A percentile compares a stretch with the other conserved stretches of the same genome.
These are phyloP conservation scores for Lecanicillium sp. DNA, from an alignment of 2,329 filamentous ascomycete species.

Conservation along the genomic window DNA sequence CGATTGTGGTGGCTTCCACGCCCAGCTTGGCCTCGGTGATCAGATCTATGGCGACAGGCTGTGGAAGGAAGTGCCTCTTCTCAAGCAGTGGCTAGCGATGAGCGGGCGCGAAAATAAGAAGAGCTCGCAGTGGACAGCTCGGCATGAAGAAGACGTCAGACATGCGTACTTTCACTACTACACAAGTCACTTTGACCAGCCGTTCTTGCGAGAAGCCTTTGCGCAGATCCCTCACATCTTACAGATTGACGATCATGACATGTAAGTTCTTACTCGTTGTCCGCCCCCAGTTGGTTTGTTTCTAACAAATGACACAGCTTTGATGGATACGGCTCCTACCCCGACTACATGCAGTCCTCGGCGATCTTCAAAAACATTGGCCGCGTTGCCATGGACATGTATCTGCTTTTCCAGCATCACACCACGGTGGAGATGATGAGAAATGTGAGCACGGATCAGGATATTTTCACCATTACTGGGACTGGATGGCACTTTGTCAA, in stretches of 20 bases:
- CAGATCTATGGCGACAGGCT: conserved; percentile 93
- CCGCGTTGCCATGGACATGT: conserved; percentile 93
- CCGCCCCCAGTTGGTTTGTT: neutral
- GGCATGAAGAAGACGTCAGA: conserved; percentile 89
- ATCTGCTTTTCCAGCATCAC: conserved; percentile 95
- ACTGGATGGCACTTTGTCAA: conserved; percentile 98
- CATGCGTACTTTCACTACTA: conserved; percentile 99
- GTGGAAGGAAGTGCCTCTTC: conserved; percentile 89
- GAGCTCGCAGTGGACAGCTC: conserved; percentile 84
- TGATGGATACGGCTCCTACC: conserved; percentile 94
- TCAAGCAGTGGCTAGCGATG: conserved; percentile 93
- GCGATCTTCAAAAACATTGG: conserved; percentile 98
- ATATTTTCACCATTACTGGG: conserved; percentile 96
- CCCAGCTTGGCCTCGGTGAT: conserved; percentile 83
- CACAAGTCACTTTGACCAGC: conserved; percentile 96
- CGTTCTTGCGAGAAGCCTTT: conserved; percentile 88
- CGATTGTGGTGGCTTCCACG: conserved; percentile 92
- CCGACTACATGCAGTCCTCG: conserved; percentile 96
- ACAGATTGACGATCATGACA: conserved; percentile 94
- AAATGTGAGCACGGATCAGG: conserved; percentile 78
- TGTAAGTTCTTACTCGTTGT: conserved; percentile 55
- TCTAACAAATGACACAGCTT: conserved; percentile 50
- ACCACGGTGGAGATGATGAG: conserved; percentile 90
- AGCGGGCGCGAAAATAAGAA: conserved; percentile 90
- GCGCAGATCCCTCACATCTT: conserved; percentile 93